Evolutionary conservation across 768 basidiomycete species (phyloP).

Genomic region (Hericium erinaceus): DNA sequence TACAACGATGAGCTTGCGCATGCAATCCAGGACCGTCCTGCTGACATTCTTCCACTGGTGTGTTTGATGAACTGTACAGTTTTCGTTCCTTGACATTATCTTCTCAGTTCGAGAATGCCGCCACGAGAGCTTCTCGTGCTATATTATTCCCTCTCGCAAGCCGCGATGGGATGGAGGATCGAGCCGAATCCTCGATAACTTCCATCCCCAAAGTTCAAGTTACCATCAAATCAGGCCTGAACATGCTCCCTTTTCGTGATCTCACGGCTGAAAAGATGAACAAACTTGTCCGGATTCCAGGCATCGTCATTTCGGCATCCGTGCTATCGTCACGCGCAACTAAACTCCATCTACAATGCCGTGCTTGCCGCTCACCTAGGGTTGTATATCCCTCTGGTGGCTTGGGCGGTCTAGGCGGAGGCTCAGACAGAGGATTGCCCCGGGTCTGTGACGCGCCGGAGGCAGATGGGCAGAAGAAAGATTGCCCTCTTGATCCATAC

Average conservation of each 20-base stretch:
- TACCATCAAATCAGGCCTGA: constrained; percentile 81
- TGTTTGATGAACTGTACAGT: constrained; percentile 16
- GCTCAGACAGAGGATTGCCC: constrained; percentile 78
- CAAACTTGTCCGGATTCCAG: constrained; percentile 91
- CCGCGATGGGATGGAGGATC: constrained; percentile 27
- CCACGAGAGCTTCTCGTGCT: constrained; percentile 72
- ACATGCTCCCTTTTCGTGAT: constrained; percentile 89
- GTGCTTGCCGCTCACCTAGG: constrained; percentile 76
- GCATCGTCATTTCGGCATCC: constrained; percentile 96
- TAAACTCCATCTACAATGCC: constrained; percentile 87
- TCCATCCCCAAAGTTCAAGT: constrained; percentile 74
- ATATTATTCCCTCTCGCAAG: constrained; percentile 77
- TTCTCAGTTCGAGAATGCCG: constrained; percentile 82
- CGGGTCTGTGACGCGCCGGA: constrained; percentile 78
- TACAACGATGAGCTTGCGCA: constrained; percentile 95
- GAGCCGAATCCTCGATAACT: constrained; percentile 34
- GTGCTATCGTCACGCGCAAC: constrained; percentile 90
- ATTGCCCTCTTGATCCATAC: constrained; percentile 94
- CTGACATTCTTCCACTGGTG: constrained; percentile 83
- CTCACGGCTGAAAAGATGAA: constrained; percentile 92
- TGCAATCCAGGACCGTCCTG: constrained; percentile 80
- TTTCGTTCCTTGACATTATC: not conserved
- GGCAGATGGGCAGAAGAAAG: constrained; percentile 78
- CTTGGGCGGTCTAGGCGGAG: constrained; percentile 80
- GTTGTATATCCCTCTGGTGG: constrained; percentile 69